These are phyloP conservation scores for Dendrobium nobile DNA, from an alignment of 106 monocot genomes.

Conservation along the genomic window DNA sequence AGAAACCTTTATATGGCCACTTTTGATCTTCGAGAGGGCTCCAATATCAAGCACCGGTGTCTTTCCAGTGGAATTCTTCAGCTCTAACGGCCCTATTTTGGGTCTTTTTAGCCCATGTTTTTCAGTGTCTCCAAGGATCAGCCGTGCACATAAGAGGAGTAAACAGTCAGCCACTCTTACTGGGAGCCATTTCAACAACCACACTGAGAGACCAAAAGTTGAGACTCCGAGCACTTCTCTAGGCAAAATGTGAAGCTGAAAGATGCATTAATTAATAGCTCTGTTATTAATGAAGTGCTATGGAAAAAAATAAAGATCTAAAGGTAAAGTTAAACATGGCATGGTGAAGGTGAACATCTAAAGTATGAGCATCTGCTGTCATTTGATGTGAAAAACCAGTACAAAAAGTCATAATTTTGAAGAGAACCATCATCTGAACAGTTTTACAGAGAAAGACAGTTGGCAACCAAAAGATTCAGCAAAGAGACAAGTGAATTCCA, in stretches of 20 bases:
- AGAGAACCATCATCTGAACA: not conserved
- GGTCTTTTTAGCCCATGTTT: slow-evolving; percentile 51
- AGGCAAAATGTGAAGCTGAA: slow-evolving; percentile 59
- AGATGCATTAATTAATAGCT: not conserved
- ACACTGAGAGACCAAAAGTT: slow-evolving; percentile 69
- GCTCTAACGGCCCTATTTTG: slow-evolving; percentile 51
- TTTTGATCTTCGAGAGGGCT: slow-evolving; percentile 48
- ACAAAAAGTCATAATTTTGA: not conserved
- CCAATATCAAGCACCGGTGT: slow-evolving; percentile 77
- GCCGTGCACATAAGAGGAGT: slow-evolving; percentile 42
- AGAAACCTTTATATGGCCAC: slow-evolving; percentile 52
- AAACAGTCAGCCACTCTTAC: slow-evolving; percentile 36
- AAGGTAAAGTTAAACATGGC: too few species aligned
- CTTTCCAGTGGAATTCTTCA: slow-evolving; percentile 60
- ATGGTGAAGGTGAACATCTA: not conserved
- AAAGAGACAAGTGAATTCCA: slow-evolving; percentile 1
- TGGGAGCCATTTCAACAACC: slow-evolving; percentile 58
- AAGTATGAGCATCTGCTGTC: not conserved
- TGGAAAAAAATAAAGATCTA: not conserved
- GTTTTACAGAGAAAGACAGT: not conserved
- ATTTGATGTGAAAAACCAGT: not conserved
- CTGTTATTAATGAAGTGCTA: not conserved
- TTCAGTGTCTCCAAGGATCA: slow-evolving; percentile 45
- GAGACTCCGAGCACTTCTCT: slow-evolving; percentile 65
- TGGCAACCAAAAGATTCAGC: too few species aligned